Evolutionary conservation across 495 filamentous ascomycete species (phyloP).

Genomic region (Trichocladium antarcticum): DNA sequence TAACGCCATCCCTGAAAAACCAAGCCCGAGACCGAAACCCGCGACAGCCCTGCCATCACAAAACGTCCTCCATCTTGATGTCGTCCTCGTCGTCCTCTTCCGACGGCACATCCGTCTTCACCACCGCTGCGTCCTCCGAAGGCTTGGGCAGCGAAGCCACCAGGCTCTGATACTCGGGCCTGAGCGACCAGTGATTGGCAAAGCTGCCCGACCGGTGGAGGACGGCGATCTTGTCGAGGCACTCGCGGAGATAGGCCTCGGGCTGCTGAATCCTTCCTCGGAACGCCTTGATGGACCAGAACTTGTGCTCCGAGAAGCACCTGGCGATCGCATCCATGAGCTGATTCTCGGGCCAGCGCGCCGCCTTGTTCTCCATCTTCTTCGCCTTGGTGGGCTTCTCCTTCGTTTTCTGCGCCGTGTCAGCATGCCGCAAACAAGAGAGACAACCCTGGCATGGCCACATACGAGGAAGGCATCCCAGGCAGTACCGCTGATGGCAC

Average conservation of each 20-base stretch:
- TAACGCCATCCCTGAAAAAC: conserved; percentile 7
- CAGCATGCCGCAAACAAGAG: conserved; percentile 8
- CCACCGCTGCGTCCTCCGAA: conserved; percentile 31
- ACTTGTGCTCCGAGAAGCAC: conserved; percentile 71
- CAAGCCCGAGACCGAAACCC: not conserved
- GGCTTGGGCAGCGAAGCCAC: conserved; percentile 41
- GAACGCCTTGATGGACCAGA: conserved; percentile 81
- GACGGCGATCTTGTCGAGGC: conserved; percentile 67
- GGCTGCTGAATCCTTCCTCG: conserved; percentile 66
- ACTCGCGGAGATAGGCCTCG: conserved; percentile 81
- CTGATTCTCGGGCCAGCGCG: conserved; percentile 75
- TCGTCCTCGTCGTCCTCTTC: conserved; percentile 58
- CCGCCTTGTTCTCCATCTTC: conserved; percentile 64
- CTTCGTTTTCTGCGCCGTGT: conserved; percentile 35
- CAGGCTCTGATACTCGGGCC: conserved; percentile 54
- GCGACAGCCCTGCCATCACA: conserved; percentile 14
- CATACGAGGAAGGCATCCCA: conserved; percentile 51
- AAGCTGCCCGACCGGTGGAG: conserved; percentile 70
- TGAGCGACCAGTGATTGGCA: conserved; percentile 73
- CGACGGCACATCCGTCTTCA: conserved; percentile 33
- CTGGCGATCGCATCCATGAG: conserved; percentile 72
- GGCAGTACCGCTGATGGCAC: conserved; percentile 33
- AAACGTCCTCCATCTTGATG: conserved; percentile 65
- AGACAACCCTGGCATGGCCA: not conserved
- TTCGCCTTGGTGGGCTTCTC: conserved; percentile 40